A percentile compares a stretch with the other conserved stretches of the same genome.
These are phyloP conservation scores for Nitzschia putrida DNA, from an alignment of 108 stramenopile species.

Conservation along the genomic window DNA sequence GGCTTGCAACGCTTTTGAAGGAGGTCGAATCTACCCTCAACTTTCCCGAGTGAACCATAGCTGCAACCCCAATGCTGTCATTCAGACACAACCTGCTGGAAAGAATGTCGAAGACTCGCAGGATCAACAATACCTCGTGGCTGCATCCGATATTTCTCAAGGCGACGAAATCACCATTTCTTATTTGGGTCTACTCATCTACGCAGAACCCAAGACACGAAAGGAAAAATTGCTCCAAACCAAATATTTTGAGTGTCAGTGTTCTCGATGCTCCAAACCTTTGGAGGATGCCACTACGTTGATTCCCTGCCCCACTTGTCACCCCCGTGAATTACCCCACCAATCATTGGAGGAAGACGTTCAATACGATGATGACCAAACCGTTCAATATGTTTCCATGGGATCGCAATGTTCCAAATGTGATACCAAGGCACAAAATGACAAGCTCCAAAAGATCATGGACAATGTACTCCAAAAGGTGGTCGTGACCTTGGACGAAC, in stretches of 20 bases:
- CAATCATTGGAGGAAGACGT: conserved; percentile 77
- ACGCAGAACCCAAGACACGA: conserved; percentile 56
- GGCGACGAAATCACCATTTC: conserved; percentile 80
- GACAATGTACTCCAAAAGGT: conserved; percentile 40
- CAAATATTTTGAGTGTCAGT: conserved; percentile 75
- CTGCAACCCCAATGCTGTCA: conserved; percentile 80
- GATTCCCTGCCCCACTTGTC: conserved; percentile 71
- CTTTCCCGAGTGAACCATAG: conserved; percentile 75
- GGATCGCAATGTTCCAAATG: not conserved
- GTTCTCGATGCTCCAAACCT: conserved; percentile 54
- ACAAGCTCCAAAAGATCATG: conserved; percentile 23
- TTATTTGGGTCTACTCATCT: conserved; percentile 68
- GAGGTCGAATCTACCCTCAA: conserved; percentile 66
- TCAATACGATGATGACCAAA: conserved; percentile 76
- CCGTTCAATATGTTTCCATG: conserved; percentile 52
- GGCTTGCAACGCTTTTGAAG: conserved; percentile 83
- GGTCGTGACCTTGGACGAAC: conserved; percentile 27
- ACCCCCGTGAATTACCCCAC: conserved; percentile 51
- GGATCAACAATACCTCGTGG: conserved; percentile 42
- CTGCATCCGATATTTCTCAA: conserved; percentile 56
- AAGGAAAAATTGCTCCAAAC: conserved; percentile 46
- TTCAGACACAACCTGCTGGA: conserved; percentile 36
- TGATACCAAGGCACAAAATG: not conserved
- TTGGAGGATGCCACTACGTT: conserved; percentile 53
- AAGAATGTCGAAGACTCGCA: conserved; percentile 6